Conservation (phyloP, 371 early-diverging fungal genomes). For the Homolaphlyctis polyrhiza region DNA sequence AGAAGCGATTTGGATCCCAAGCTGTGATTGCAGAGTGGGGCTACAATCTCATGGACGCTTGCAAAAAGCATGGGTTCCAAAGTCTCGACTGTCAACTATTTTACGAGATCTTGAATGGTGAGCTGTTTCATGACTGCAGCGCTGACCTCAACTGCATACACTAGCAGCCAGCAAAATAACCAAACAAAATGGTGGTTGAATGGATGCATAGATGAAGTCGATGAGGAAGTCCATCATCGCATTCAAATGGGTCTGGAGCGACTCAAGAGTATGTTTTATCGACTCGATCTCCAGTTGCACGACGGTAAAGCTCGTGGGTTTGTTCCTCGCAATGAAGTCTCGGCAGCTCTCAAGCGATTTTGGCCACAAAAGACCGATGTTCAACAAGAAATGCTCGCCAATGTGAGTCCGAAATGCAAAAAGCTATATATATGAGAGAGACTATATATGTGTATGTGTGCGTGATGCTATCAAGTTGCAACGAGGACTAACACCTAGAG, state of each 20-base stretch:
- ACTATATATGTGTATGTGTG: too few species aligned
- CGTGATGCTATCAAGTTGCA: not conserved
- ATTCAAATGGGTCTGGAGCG: slow-evolving; percentile 23
- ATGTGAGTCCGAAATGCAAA: slow-evolving; percentile 10
- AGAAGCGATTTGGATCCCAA: slow-evolving; percentile 42
- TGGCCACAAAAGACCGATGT: slow-evolving; percentile 29
- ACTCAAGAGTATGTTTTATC: slow-evolving; percentile 27
- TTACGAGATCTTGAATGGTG: slow-evolving; percentile 28
- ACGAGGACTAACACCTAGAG: not conserved
- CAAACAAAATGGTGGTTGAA: not conserved
- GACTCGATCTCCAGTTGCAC: slow-evolving; percentile 22
- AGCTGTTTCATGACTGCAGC: not conserved
- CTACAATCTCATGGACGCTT: slow-evolving; percentile 35
- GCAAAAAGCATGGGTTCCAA: slow-evolving; percentile 23
- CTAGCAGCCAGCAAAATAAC: not conserved
- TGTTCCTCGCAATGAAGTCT: slow-evolving; percentile 17
- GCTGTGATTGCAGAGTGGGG: slow-evolving; percentile 44
- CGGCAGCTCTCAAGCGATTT: slow-evolving; percentile 13
- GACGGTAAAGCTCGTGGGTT: slow-evolving; percentile 26
- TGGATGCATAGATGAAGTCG: slow-evolving; percentile 6
- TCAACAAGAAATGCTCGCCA: slow-evolving; percentile 17
- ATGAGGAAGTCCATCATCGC: slow-evolving; percentile 30
- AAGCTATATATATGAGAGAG: too few species aligned
- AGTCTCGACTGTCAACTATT: slow-evolving; percentile 33
- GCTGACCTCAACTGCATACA: too few species aligned